Evolutionary conservation across 2,329 filamentous ascomycete species (phyloP), one percentile per base, ranked within the genome.

Genomic region (Sordariomycetes sp.): DNA sequence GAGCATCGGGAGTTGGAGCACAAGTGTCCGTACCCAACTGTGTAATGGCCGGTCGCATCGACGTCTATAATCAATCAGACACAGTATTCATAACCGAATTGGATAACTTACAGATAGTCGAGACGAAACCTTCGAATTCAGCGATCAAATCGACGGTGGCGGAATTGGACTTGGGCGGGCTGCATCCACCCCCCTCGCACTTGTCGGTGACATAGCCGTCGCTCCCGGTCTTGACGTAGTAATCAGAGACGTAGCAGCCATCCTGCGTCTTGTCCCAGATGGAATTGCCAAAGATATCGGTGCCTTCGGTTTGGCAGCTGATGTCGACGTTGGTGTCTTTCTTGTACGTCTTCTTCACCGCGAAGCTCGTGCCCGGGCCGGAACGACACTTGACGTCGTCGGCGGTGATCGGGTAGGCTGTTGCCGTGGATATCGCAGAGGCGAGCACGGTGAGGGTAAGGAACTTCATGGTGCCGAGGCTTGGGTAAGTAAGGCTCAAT

Each of bases 21-120:
- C 10, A 66, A 51, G 43, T 71, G 68, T 11, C 67, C 67, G 39
- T 69, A 70, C 3, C 67, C 67, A 0, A 71, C 59, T 4, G 64
- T 70, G 0, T 63, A 61, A 17, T 63, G 50, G 19, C 65, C 65
- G 29, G 59, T 57, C n/a, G 64, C 59, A 38, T 70, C 28, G 26
- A 31, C 11, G 16, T 36, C 21, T 18, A 30, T 24, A 8, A 5
- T 17, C 11, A 6, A 20, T n/a, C n/a, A n/a, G n/a, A n/a, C n/a
- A n/a, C n/a, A n/a, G n/a, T n/a, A n/a, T n/a, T n/a, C n/a, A n/a
- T n/a, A n/a, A n/a, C n/a, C n/a, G n/a, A n/a, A n/a, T n/a, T 6
- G 15, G 5, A 17, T 19, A 3, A 36, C 30, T 33, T n/a, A 37
- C 35, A 37, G 20, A 37, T 33, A 15, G 33, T 20, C 6, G 35